Conservation (phyloP, 2,329 filamentous ascomycete genomes). For the Exophiala bonariae region DNA sequence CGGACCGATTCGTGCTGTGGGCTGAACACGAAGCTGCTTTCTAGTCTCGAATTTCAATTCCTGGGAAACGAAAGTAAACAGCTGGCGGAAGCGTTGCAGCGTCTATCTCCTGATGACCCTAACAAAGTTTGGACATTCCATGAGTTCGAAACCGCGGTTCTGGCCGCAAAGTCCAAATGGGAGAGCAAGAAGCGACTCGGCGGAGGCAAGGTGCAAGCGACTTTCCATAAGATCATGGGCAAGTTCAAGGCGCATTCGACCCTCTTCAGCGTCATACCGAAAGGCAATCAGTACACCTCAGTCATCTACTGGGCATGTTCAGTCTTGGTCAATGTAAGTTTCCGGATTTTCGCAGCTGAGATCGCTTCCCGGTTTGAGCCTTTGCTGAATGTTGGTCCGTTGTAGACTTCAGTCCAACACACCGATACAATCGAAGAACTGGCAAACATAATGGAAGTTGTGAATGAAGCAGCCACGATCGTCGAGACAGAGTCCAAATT, state of each 20-base stretch:
- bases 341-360: background rate
- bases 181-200: conserved; percentile 2
- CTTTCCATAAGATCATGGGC: conserved; percentile 5
- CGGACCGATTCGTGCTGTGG: background rate
- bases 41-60: conserved; percentile 1
- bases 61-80: conserved; percentile 1
- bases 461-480: conserved; percentile 1
- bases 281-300: conserved; percentile 1
- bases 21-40: background rate
- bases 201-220: conserved; percentile 1
- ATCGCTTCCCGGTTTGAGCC: too few species aligned
- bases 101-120: background rate
- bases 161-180: background rate
- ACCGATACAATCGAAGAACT: conserved; percentile 2
- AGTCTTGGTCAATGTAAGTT: background rate
- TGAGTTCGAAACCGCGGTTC: conserved; percentile 1
- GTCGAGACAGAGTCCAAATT: background rate
- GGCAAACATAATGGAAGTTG: conserved; percentile 3
- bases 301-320: conserved; percentile 2
- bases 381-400: background rate
- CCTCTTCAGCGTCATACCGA: conserved; percentile 3
- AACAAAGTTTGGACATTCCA: conserved; percentile 6
- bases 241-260: conserved; percentile 3
- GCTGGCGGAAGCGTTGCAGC: background rate
- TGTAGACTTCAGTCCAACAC: conserved; percentile 1